Evolutionary conservation across 768 basidiomycete genomes (phyloP).

Genomic region (Tulasnella sp.): DNA sequence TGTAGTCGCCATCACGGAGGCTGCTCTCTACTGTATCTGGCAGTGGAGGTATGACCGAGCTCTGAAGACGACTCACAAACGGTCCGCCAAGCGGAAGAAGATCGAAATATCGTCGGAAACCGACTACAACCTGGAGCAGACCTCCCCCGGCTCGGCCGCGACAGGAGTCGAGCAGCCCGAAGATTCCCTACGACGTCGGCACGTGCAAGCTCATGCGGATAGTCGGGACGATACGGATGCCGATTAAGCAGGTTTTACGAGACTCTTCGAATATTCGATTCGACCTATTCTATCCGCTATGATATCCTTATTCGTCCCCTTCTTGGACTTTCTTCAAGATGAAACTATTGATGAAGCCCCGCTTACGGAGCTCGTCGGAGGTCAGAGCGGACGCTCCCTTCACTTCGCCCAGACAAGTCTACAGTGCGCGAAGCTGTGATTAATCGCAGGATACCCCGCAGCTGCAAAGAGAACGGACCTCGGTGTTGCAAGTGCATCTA

Average conservation of each 20-base stretch:
- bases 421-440: neutral
- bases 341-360: constrained; percentile 34
- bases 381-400: constrained; percentile 37
- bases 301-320: neutral
- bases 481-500: constrained; percentile 38
- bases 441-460: neutral
- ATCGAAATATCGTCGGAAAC: neutral
- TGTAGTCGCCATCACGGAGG: constrained; percentile 10
- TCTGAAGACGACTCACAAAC: neutral
- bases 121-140: neutral
- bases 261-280: neutral
- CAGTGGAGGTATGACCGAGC: constrained; percentile 9
- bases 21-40: constrained; percentile 13
- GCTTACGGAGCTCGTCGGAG: constrained; percentile 26
- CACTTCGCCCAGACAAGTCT: constrained; percentile 39
- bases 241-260: neutral
- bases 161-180: neutral
- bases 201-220: neutral
- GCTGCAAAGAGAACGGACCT: constrained; percentile 23
- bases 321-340: constrained; percentile 22
- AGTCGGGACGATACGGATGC: neutral
- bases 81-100: neutral
- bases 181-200: neutral
- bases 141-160: neutral
- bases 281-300: neutral